phyloP scores from a whole-genome alignment of 2,329 filamentous ascomycete genomes.

The Sporothrix globosa region DNA sequence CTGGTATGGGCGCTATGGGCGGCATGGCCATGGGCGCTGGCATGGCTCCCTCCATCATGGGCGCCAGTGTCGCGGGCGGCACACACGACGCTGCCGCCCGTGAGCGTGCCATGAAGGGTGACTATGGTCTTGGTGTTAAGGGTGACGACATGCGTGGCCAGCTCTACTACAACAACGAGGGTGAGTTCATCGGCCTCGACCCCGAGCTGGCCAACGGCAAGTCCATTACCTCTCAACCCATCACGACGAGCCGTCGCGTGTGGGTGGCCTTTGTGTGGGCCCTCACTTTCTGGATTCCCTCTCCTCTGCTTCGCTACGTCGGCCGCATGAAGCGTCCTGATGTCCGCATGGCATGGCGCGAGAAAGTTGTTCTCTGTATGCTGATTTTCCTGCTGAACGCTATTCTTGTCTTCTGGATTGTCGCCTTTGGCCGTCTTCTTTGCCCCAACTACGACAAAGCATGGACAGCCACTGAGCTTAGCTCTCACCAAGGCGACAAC shows the following conservation, averaged over 20 bases:
- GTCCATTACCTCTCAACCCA: constrained; percentile 70
- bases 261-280: constrained; percentile 87
- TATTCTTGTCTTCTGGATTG: constrained; percentile 86
- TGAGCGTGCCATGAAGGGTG: constrained; percentile 61
- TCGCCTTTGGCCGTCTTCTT: constrained; percentile 78
- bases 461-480: constrained; percentile 74
- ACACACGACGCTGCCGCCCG: constrained; percentile 45
- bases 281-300: constrained; percentile 93
- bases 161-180: constrained; percentile 72
- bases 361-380: constrained; percentile 83
- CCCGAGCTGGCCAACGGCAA: constrained; percentile 77
- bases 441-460: constrained; percentile 92
- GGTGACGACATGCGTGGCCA: constrained; percentile 77
- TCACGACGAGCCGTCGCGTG: constrained; percentile 65
- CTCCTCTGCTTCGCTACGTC: constrained; percentile 74
- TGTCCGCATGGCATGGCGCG: constrained; percentile 95
- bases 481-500: constrained; percentile 67
- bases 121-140: constrained; percentile 87
- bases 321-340: constrained; percentile 97
- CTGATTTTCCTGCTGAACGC: constrained; percentile 82
- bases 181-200: constrained; percentile 72
- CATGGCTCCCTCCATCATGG: constrained; percentile 53
- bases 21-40: constrained; percentile 47
- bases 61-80: constrained; percentile 37
- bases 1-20: constrained; percentile 47